Conservation (phyloP, 441 rosid species). For the California macrophylla region DNA sequence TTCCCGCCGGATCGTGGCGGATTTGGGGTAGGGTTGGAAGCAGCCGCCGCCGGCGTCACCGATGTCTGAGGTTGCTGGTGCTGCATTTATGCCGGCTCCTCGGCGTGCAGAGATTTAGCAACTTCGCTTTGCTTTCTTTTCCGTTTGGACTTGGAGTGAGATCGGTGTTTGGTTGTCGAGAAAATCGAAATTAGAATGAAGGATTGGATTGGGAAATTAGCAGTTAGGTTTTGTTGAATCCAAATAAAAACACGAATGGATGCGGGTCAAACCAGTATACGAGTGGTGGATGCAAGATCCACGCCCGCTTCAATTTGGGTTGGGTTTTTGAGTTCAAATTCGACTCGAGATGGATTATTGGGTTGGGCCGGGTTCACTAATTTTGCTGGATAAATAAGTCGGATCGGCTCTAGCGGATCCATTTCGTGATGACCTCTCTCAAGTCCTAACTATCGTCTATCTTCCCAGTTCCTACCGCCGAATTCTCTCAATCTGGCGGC, state of each 20-base stretch:
- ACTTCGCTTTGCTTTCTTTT: neutral
- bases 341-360: no score
- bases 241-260: neutral
- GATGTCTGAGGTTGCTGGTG: neutral
- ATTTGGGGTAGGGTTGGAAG: neutral
- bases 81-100: neutral
- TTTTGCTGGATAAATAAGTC: neutral
- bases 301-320: neutral
- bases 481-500: neutral
- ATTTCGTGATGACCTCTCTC: neutral
- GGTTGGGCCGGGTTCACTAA: neutral
- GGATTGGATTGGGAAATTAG: neutral
- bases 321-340: neutral
- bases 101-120: neutral
- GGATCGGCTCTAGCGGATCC: neutral
- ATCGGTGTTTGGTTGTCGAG: neutral
- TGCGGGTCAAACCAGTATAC: neutral
- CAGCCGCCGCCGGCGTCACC: neutral
- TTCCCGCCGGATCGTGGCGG: constrained; percentile 11
- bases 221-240: neutral
- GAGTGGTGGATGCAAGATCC: neutral
- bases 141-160: neutral
- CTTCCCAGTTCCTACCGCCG: neutral
- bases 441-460: neutral
- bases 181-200: neutral